phyloP scores from a whole-genome alignment of 1,139 yeast species.

The Petasospora rhodanensis region DNA sequence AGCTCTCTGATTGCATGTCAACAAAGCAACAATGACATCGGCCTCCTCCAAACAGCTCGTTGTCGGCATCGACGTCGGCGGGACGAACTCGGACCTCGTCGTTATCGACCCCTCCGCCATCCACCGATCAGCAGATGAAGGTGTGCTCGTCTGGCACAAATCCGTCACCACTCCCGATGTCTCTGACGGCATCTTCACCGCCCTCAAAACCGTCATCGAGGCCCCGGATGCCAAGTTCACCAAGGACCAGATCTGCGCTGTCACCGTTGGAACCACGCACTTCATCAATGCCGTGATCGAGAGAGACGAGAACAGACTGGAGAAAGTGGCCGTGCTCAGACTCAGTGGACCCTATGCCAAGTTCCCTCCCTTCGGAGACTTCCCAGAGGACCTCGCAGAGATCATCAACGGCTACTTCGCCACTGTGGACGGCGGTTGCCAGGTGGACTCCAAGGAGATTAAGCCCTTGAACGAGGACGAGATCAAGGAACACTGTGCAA shows the following conservation, averaged over 20 bases:
- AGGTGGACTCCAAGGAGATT: conserved; percentile 36
- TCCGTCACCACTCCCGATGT: conserved; percentile 39
- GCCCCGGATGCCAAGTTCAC: conserved; percentile 21
- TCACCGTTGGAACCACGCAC: conserved; percentile 41
- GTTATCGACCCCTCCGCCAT: conserved; percentile 33
- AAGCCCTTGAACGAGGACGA: conserved; percentile 30
- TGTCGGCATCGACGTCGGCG: conserved; percentile 46
- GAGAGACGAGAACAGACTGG: conserved; percentile 33
- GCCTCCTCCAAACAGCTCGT: conserved; percentile 14
- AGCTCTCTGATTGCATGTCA: conserved; percentile 25
- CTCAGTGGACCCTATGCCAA: conserved; percentile 36
- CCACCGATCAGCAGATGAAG: conserved; percentile 24
- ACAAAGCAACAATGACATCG: conserved; percentile 22
- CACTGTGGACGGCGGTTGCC: conserved; percentile 34
- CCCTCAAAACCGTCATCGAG: conserved; percentile 31
- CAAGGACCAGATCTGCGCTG: conserved; percentile 29
- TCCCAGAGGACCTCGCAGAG: conserved; percentile 32
- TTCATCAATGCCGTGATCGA: conserved; percentile 41
- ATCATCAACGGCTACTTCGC: conserved; percentile 32
- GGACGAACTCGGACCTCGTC: conserved; percentile 44
- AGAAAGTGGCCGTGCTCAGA: conserved; percentile 36
- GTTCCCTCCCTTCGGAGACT: conserved; percentile 36
- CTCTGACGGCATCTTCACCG: conserved; percentile 36
- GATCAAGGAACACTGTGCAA: conserved; percentile 26
- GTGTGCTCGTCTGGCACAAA: conserved; percentile 38